Evolutionary conservation across 2,329 filamentous ascomycete species (phyloP).

Genomic region (Colletotrichum euphorbiae): DNA sequence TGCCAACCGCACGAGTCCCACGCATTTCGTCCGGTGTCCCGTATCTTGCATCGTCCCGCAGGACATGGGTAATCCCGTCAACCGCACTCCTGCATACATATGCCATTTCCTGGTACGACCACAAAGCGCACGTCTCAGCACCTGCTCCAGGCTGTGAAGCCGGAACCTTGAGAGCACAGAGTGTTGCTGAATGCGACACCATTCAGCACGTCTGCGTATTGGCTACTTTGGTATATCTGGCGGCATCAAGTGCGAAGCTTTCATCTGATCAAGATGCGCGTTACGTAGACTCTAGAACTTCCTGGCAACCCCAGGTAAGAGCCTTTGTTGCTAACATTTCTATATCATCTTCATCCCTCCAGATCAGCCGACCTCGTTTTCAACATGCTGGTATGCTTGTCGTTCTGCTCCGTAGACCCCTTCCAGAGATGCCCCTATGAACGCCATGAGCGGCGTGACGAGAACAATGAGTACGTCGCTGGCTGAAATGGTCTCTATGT

Average conservation of each 20-base stretch:
- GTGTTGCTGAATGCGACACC: neutral
- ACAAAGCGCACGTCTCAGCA: slow-evolving; percentile 7
- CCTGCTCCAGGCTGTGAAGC: slow-evolving; percentile 6
- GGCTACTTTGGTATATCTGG: neutral
- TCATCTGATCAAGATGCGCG: neutral
- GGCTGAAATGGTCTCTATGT: neutral
- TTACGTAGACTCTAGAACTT: neutral
- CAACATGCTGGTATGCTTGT: neutral
- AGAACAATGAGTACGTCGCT: neutral
- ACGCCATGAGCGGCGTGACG: neutral
- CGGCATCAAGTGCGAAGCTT: neutral
- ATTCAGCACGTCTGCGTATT: neutral
- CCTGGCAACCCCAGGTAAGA: too few species aligned
- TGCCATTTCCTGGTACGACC: neutral
- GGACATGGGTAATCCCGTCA: slow-evolving; percentile 7
- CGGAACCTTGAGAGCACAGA: neutral
- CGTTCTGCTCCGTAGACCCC: neutral
- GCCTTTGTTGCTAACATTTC: too few species aligned
- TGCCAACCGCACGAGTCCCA: neutral
- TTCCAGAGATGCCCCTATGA: neutral
- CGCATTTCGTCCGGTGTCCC: neutral
- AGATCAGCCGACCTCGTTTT: neutral
- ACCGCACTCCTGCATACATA: neutral
- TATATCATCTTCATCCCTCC: neutral
- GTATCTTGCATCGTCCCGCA: too few species aligned